These are phyloP conservation scores for Psilocybe cyanescens DNA, from an alignment of 768 basidiomycete genomes.

Conservation along the genomic window DNA sequence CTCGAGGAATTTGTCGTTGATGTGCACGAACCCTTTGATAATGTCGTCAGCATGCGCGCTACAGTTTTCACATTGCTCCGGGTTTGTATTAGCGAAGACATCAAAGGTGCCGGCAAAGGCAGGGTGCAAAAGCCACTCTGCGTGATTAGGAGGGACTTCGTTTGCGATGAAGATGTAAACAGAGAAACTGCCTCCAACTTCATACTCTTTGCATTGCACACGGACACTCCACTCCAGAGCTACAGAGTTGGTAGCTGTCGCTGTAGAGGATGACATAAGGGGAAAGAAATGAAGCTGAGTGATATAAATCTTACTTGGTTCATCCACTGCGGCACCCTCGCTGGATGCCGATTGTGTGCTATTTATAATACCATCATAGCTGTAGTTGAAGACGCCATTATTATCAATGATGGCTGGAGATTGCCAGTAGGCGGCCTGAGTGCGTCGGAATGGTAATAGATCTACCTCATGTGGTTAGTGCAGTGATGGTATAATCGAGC, in stretches of 20 bases:
- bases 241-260: slow-evolving; percentile 14
- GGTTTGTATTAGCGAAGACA: slow-evolving; percentile 38
- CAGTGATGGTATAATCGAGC: no score
- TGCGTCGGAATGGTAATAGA: no score
- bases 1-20: slow-evolving; percentile 37
- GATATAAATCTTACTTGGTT: slow-evolving; percentile 4
- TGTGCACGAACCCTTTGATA: slow-evolving; percentile 48
- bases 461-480: no score
- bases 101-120: no score
- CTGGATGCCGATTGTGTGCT: no score
- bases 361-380: no score
- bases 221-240: slow-evolving; percentile 45
- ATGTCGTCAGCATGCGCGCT: slow-evolving; percentile 30
- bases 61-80: slow-evolving; percentile 41
- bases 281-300: background rate
- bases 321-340: no score
- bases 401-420: no score
- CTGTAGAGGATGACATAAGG: background rate
- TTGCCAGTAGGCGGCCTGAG: no score
- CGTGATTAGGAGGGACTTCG: slow-evolving; percentile 36
- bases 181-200: no score
- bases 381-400: no score
- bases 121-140: slow-evolving; percentile 32
- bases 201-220: slow-evolving; percentile 18
- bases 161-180: background rate